phyloP scores from a whole-genome alignment of 2,329 filamentous ascomycete genomes.

The Rhytidhysteron rufulum region DNA sequence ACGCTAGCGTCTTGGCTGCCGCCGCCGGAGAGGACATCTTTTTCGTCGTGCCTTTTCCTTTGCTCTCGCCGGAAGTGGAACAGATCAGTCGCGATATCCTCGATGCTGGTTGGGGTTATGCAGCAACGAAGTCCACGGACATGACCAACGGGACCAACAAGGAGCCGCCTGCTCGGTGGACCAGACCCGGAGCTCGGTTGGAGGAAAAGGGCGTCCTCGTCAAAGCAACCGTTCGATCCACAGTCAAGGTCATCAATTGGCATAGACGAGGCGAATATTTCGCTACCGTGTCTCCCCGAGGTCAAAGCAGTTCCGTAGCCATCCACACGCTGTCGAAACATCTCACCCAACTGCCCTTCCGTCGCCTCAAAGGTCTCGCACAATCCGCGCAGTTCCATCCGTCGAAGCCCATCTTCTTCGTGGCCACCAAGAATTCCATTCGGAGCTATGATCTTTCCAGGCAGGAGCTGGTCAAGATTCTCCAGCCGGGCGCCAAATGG shows the following conservation, averaged over 20 bases:
- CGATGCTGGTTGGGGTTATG: conserved; percentile 90
- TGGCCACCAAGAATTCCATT: conserved; percentile 90
- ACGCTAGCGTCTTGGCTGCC: conserved; percentile 76
- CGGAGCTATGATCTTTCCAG: conserved; percentile 90
- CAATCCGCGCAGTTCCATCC: conserved; percentile 95
- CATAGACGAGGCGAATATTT: conserved; percentile 94
- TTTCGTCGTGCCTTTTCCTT: conserved; percentile 67
- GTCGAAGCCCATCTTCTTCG: conserved; percentile 86
- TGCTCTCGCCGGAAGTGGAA: conserved; percentile 69
- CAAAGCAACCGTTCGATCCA: conserved; percentile 72
- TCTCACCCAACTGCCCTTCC: conserved; percentile 91
- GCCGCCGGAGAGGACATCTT: conserved; percentile 82
- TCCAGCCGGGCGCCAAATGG: conserved; percentile 91
- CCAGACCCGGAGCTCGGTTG: conserved; percentile 68
- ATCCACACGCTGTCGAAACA: conserved; percentile 96
- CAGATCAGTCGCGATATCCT: conserved; percentile 70
- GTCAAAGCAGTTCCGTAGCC: conserved; percentile 74
- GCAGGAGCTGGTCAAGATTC: conserved; percentile 86
- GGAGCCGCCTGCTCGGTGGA: conserved; percentile 76
- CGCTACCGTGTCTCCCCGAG: conserved; percentile 80
- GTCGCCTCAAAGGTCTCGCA: conserved; percentile 67
- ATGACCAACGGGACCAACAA: conserved; percentile 56
- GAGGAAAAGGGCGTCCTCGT: conserved; percentile 76
- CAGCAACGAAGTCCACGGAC: conserved; percentile 59
- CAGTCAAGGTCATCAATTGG: conserved; percentile 87